Evolutionary conservation across 306 rosid genomes (phyloP), one percentile per base, ranked within the genome.

Genomic region (Vachellia pachyceras): DNA sequence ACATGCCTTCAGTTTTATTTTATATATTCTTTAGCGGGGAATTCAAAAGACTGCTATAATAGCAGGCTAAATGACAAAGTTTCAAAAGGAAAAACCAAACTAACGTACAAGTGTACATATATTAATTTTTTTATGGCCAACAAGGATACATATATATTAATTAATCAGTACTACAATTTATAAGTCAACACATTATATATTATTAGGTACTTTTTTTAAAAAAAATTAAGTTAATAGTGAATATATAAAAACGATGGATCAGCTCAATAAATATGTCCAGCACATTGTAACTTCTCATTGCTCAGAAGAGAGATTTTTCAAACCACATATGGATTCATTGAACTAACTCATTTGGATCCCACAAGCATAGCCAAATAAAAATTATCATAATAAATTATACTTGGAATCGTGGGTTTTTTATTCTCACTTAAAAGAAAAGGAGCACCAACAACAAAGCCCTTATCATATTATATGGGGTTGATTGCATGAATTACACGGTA

Each of bases 241-340:
- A 29, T 23, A 29, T 73, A 77, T 17, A 52, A 52, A 55, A 60
- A n/a, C 20, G 5, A 7, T n/a, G 29, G 15, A 58, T 58, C 6
- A 25, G 14, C 44, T 73, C 85, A 83, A 73, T 74, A 77, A 80
- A 60, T 74, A 50, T 75, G 60, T 67, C 11, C 55, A 79, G 73
- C 79, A 64, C 83, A 73, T 82, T 82, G 65, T 23, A 65, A 79
- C 71, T 76, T 65, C 80, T 80, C 64, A 83, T 80, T 83, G 79
- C 81, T 57, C 77, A 23, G 42, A 83, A 69, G 63, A 72, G 61
- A 80, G 67, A 80, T 80, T 44, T 39, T 77, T 45, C 57, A 49
- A 86, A 67, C 57, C 35, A 60, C 60, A 77, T 60, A 70, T 73
- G 73, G 36, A 74, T 86, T 77, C 89, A 83, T 78, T 83, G 89